These are phyloP conservation scores for Cenococcum geophilum DNA, from an alignment of 495 filamentous ascomycete genomes.

Conservation along the genomic window DNA sequence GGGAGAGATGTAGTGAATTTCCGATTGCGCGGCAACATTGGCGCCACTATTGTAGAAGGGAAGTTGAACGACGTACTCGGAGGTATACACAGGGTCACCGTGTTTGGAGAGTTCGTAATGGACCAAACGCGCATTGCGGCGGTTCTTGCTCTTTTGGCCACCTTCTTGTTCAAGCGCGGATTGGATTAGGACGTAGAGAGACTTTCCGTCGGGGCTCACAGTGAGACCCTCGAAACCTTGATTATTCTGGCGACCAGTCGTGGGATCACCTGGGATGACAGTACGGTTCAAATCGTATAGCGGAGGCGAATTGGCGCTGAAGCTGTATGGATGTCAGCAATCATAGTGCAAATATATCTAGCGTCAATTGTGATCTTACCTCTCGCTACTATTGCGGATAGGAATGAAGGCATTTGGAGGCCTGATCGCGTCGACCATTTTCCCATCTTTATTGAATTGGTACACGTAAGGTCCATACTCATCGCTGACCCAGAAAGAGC, in stretches of 20 bases:
- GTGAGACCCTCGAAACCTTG: constrained; percentile 74
- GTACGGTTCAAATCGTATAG: constrained; percentile 47
- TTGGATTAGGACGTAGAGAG: constrained; percentile 63
- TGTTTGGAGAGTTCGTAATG: constrained; percentile 53
- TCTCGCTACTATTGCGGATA: constrained; percentile 51
- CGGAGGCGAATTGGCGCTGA: constrained; percentile 57
- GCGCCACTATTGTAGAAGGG: constrained; percentile 49
- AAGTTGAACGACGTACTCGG: constrained; percentile 64
- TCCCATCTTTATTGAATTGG: constrained; percentile 55
- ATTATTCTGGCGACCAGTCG: constrained; percentile 65
- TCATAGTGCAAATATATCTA: not conserved
- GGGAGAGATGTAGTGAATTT: constrained; percentile 60
- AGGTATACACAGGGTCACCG: constrained; percentile 41
- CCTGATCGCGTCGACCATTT: constrained; percentile 59
- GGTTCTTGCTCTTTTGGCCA: constrained; percentile 48
- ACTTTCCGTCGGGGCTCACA: constrained; percentile 55
- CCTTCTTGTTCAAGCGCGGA: constrained; percentile 51
- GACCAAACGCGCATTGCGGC: constrained; percentile 54
- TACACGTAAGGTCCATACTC: constrained; percentile 77
- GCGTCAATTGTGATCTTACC: constrained; percentile 13
- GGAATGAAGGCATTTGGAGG: constrained; percentile 65
- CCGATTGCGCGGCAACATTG: constrained; percentile 60
- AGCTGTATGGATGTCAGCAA: constrained; percentile 35
- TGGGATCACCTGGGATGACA: constrained; percentile 51
- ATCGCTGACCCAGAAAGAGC: constrained; percentile 69